These are phyloP conservation scores for Solanum peruvianum DNA, from an alignment of 257 asterid genomes.

Conservation along the genomic window DNA sequence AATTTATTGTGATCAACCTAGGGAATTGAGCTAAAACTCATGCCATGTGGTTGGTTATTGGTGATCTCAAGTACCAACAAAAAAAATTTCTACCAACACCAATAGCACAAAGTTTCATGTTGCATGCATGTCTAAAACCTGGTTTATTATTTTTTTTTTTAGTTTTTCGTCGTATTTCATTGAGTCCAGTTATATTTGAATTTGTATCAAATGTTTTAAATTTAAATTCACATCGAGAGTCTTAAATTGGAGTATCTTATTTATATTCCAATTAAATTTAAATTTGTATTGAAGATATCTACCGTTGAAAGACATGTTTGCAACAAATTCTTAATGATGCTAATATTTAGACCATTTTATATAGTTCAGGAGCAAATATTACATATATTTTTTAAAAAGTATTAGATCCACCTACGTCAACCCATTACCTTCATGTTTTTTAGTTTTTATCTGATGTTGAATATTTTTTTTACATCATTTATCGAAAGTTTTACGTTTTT, in stretches of 20 bases:
- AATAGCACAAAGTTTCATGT: background rate
- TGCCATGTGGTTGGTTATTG: background rate
- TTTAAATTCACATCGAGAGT: background rate
- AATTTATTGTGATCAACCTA: background rate
- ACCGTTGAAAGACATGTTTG: background rate
- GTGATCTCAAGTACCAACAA: background rate
- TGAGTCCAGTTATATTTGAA: background rate
- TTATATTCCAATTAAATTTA: background rate
- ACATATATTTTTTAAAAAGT: fast-evolving
- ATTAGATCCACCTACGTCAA: no score
- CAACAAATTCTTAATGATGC: background rate
- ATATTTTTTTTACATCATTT: no score
- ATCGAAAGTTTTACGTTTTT: no score
- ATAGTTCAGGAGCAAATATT: no score
- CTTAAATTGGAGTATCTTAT: background rate
- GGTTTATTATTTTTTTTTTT: background rate
- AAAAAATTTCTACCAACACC: background rate
- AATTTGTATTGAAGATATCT: background rate
- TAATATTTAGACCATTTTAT: no score
- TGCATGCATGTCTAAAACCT: background rate
- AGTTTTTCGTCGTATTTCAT: background rate
- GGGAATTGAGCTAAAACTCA: background rate
- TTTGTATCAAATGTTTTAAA: background rate
- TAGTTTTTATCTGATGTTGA: background rate
- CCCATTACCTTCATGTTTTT: background rate